These are phyloP conservation scores for Clavispora asparagi DNA, from an alignment of 805 yeast species.

Conservation along the genomic window DNA sequence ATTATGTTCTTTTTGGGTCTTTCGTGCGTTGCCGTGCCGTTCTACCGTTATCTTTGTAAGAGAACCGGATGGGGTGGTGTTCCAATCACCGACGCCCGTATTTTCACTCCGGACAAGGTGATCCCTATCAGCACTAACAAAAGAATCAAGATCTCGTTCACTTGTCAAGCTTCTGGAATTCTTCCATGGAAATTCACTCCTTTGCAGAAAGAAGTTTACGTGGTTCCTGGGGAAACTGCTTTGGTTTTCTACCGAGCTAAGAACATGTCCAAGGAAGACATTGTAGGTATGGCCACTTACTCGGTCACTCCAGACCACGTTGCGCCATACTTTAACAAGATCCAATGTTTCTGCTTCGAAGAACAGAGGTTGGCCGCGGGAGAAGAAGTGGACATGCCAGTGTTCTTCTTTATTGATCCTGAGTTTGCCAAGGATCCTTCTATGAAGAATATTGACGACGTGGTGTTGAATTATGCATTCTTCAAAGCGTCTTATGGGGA, in stretches of 20 bases:
- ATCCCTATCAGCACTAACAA: slow-evolving; percentile 82
- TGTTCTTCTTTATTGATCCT: slow-evolving; percentile 94
- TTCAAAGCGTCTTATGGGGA: slow-evolving; percentile 56
- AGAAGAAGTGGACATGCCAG: slow-evolving; percentile 98
- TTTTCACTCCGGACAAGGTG: slow-evolving; percentile 81
- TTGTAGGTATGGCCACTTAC: slow-evolving; percentile 98
- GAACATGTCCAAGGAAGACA: slow-evolving; percentile 79
- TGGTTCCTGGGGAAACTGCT: slow-evolving; percentile 97
- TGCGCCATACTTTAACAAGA: slow-evolving; percentile 93
- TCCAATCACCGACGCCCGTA: slow-evolving; percentile 79
- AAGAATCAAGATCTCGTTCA: slow-evolving; percentile 78
- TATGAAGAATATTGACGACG: slow-evolving; percentile 86
- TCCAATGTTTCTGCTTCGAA: slow-evolving; percentile 97
- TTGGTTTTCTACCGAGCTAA: slow-evolving; percentile 91
- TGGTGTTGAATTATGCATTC: slow-evolving; percentile 88
- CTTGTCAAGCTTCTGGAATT: slow-evolving; percentile 85
- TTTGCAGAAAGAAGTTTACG: slow-evolving; percentile 86
- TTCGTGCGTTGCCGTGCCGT: slow-evolving; percentile 87
- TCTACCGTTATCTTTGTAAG: slow-evolving; percentile 86
- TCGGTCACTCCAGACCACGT: slow-evolving; percentile 95
- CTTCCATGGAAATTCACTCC: slow-evolving; percentile 96
- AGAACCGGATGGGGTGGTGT: slow-evolving; percentile 96
- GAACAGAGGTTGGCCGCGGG: slow-evolving; percentile 92
- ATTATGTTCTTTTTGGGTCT: slow-evolving; percentile 68
- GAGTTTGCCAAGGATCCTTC: slow-evolving; percentile 90